A percentile compares a stretch with the other conserved stretches of the same genome.
Evolutionary conservation across 2,329 filamentous ascomycete species (phyloP).

Genomic region (Seiridium cupressi): DNA sequence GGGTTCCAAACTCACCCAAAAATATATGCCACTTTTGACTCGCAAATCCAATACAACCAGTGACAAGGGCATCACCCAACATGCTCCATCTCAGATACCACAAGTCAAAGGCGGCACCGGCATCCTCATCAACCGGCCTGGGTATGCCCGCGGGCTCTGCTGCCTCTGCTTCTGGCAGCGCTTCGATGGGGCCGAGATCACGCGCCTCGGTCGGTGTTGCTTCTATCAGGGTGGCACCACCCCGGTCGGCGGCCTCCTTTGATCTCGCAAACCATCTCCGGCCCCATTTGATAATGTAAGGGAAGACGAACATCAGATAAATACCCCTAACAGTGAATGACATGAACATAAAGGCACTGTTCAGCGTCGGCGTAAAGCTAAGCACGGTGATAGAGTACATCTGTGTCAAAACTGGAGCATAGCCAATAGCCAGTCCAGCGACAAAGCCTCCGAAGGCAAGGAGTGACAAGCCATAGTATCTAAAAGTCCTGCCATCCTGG

Average conservation of each 20-base stretch:
- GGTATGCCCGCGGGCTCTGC: slow-evolving; percentile 17
- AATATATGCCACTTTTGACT: slow-evolving; percentile 22
- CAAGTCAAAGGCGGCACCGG: slow-evolving; percentile 20
- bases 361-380: slow-evolving; percentile 17
- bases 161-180: slow-evolving; percentile 14
- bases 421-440: slow-evolving; percentile 20
- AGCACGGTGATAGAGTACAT: slow-evolving; percentile 22
- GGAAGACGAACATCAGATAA: slow-evolving; percentile 25
- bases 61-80: slow-evolving; percentile 19
- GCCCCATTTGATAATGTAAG: slow-evolving; percentile 19
- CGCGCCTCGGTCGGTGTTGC: slow-evolving; percentile 16
- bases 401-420: slow-evolving; percentile 20
- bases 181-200: slow-evolving; percentile 16
- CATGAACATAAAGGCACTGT: slow-evolving; percentile 20
- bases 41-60: slow-evolving; percentile 18
- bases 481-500: slow-evolving; percentile 13
- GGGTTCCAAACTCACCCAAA: slow-evolving; percentile 14
- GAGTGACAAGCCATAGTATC: slow-evolving; percentile 17
- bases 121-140: slow-evolving; percentile 10
- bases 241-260: background rate
- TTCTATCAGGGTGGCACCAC: slow-evolving; percentile 9
- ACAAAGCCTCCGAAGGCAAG: slow-evolving; percentile 19
- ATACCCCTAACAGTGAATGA: slow-evolving; percentile 16
- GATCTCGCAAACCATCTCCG: slow-evolving; percentile 14
- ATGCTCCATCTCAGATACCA: slow-evolving; percentile 22